Evolutionary conservation across 768 basidiomycete genomes (phyloP), one percentile per base, ranked within the genome.

Genomic region (Mycena vitilis): DNA sequence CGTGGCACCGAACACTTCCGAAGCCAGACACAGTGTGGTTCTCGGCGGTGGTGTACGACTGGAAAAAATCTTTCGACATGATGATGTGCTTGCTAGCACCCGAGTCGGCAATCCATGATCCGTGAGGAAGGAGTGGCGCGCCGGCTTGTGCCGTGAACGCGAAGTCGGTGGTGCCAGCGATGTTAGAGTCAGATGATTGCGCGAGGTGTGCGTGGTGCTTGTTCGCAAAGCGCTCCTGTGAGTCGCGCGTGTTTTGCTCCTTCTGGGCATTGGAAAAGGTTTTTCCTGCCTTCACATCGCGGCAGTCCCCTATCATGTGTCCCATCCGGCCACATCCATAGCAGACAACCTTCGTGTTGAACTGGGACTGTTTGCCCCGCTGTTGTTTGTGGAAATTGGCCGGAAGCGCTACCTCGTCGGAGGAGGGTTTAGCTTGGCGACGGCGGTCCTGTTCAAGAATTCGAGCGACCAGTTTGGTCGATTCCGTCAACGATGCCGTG

Each of bases 401-500:
- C 40, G 40, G 40, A 40, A 40, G 40, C 40, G 40, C 40, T 40
- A 40, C 40, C 40, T 40, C 40, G 15, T 40, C 40, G 40, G 40
- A 40, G 15, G 40, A 38, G 38, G 67, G 61, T 40, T 68, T 68
- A 38, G 66, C 66, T 49, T 68, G 57, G 23, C 60, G 60, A 51
- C 60, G 69, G 36, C 66, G 47, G 54, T 75, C 72, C 53, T 76
- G 72, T 30, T 72, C 73, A 15, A 78, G 69, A 23, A 78, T 71
- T 8, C 71, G 63, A n/a, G 75, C 73, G 40, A 77, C 74, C 38
- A 77, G 51, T 49, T 71, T 66, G 40, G 58, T 34, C 13, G 71
- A 71, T 30, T 73, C 64, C 34, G 71, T 57, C 23, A 76, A 52
- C 8, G 69, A 73, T 36, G 69, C 20, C 65, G 70, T 42, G 54